phyloP scores from a whole-genome alignment of 306 rosid species.

The Cercis canadensis region DNA sequence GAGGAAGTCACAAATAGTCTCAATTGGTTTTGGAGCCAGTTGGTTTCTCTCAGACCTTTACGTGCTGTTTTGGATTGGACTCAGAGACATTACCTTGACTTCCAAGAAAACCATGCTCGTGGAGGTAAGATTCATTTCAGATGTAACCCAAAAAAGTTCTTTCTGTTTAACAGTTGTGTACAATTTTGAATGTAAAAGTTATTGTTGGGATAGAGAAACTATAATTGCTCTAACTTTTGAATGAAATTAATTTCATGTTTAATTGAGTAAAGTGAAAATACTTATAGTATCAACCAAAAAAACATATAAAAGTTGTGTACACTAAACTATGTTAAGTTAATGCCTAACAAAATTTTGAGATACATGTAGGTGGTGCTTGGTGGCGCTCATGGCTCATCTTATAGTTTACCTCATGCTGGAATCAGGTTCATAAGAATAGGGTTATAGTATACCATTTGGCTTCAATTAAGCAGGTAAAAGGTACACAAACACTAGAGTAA shows the following conservation, averaged over 20 bases:
- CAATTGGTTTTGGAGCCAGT: constrained; percentile 54
- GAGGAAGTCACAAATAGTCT: constrained; percentile 39
- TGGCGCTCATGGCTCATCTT: constrained; percentile 51
- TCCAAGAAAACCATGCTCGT: constrained; percentile 13
- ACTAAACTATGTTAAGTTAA: neutral
- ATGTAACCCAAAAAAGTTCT: neutral
- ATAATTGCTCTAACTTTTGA: too few relatives aligned
- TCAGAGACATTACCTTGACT: constrained; percentile 32
- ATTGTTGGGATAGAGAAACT: too few relatives aligned
- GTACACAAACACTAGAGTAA: too few relatives aligned
- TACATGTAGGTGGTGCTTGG: constrained; percentile 59
- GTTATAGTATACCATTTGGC: too few relatives aligned
- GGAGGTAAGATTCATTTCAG: constrained; percentile 39
- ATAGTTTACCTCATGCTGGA: constrained; percentile 25
- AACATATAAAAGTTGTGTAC: too few relatives aligned
- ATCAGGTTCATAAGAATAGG: neutral
- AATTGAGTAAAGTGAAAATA: too few relatives aligned
- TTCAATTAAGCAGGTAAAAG: too few relatives aligned
- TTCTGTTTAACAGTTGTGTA: neutral
- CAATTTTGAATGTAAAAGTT: neutral
- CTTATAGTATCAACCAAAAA: too few relatives aligned
- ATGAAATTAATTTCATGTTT: too few relatives aligned
- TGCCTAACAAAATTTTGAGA: constrained; percentile 1
- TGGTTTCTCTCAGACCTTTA: constrained; percentile 48
- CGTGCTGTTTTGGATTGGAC: constrained; percentile 52